Base-by-base conservation (phyloP, 257 asterid species). In the Gentiana straminea region DNA sequence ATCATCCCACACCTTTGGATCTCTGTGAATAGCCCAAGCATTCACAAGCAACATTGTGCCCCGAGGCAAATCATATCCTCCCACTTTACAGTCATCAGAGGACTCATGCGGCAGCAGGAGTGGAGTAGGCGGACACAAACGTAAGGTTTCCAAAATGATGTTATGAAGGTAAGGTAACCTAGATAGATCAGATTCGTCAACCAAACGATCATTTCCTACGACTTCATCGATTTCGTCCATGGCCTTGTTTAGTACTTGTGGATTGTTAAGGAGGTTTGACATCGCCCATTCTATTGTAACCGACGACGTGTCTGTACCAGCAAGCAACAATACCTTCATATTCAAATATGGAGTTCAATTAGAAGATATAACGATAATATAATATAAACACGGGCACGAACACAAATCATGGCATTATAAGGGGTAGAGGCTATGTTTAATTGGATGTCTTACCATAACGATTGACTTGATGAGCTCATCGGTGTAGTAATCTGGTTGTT, bases 391-490 rank as follows among this genome's bases (percentile, higher is more conserved):
- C 9, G 2, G 46, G 24, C 24, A 24, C 24, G 24, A 24, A 24
- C 24, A 24, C 24, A 24, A 24, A 24, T 24, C 24, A 24, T 24
- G 24, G 24, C 24, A 24, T 24, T 24, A 24, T 24, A 24, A 24
- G 24, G 24, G 24, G 24, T 24, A 38, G 33, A n/a, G 13, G 4
- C 47, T 35, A 49, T 35, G 5, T 5, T 3, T 5, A 0, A 13
- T 2, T 41, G 1, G 0, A 43, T 1, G 5, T 53, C 65, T 51
- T 45, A 74, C 79, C 38, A 62, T 49, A 43, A 66, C 54, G 34
- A 74, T 54, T 9, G 73, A 70, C 63, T 74, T 74, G 70, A 74
- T 61, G 59, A 49, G 11, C 3, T 33, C 50, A 61, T 61, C 64
- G 1, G 57, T 48, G 7, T 49, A 60, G 51, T 34, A 13, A 0